A percentile compares a stretch with the other conserved stretches of the same genome.
Evolutionary conservation across 106 monocot species (phyloP).

Genomic region (Acorus gramineus): DNA sequence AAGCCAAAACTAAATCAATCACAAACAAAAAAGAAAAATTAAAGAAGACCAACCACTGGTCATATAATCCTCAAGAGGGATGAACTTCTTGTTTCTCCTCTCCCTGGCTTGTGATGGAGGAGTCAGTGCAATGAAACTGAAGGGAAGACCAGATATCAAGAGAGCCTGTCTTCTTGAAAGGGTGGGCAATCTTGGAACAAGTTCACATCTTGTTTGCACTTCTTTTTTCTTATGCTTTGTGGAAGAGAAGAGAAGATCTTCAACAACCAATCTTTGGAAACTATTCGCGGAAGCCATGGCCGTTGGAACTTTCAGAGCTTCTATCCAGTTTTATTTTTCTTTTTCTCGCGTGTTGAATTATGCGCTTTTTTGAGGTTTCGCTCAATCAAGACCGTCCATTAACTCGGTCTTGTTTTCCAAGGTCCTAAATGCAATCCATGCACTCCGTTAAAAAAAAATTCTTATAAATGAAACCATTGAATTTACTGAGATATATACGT

Average conservation of each 20-base stretch:
- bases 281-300: constrained; percentile 4
- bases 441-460: too few species aligned
- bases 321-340: too few species aligned
- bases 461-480: too few species aligned
- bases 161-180: constrained; percentile 28
- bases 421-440: too few species aligned
- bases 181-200: not conserved
- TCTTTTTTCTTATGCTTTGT: not conserved
- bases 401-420: too few species aligned
- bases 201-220: not conserved
- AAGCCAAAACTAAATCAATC: not conserved
- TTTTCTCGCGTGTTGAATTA: too few species aligned
- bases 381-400: too few species aligned
- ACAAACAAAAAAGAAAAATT: constrained; percentile 1
- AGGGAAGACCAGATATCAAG: constrained; percentile 24
- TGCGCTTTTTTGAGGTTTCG: too few species aligned
- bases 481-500: too few species aligned
- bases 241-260: not conserved
- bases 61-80: constrained; percentile 57
- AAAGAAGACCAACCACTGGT: constrained; percentile 41
- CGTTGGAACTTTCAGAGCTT: not conserved
- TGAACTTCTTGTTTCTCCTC: constrained; percentile 50
- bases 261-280: not conserved
- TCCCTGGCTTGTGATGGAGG: constrained; percentile 52
- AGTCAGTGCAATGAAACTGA: constrained; percentile 15